Percentiles rank a stretch among this genome's conserved stretches.
Evolutionary conservation across 1,139 yeast species (phyloP).

Genomic region (Lodderomyces metapsilosis): DNA sequence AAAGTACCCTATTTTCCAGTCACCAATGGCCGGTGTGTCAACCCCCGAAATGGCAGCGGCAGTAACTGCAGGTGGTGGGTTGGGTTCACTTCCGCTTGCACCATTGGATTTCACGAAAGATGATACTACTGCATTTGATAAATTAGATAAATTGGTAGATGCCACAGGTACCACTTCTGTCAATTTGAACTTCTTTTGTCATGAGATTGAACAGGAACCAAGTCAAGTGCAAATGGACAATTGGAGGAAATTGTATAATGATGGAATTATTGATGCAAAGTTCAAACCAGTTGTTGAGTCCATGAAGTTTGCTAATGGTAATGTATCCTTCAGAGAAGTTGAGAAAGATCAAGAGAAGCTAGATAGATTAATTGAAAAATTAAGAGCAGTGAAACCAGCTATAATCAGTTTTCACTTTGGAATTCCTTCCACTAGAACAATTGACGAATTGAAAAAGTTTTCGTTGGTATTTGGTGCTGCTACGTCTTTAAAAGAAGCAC

Average conservation of each 20-base stretch:
- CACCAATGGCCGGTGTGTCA: conserved; percentile 57
- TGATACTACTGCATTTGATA: conserved; percentile 15
- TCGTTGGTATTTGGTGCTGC: conserved; percentile 50
- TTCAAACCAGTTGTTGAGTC: conserved; percentile 4
- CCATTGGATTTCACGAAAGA: conserved; percentile 23
- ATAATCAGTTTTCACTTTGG: conserved; percentile 54
- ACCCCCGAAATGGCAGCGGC: conserved; percentile 40
- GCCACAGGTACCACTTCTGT: conserved; percentile 17
- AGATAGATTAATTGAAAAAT: conserved; percentile 13
- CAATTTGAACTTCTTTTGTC: conserved; percentile 50
- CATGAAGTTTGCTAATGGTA: conserved; percentile 19
- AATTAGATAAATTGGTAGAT: conserved; percentile 10
- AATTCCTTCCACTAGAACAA: conserved; percentile 34
- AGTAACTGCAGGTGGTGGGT: conserved; percentile 38
- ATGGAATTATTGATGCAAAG: conserved; percentile 9
- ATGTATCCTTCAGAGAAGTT: conserved; percentile 37
- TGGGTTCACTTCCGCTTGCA: conserved; percentile 49
- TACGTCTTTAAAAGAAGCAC: conserved; percentile 41
- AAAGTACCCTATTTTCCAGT: conserved; percentile 42
- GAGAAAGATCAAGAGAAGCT: conserved; percentile 16
- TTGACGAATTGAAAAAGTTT: conserved; percentile 39
- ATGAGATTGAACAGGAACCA: conserved; percentile 25
- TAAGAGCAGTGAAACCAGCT: conserved; percentile 23
- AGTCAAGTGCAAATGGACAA: conserved; percentile 19
- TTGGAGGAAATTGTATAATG: conserved; percentile 24